Evolutionary conservation across 495 filamentous ascomycete species (phyloP), one percentile per base, ranked within the genome.

Genomic region (Poronia punctata): DNA sequence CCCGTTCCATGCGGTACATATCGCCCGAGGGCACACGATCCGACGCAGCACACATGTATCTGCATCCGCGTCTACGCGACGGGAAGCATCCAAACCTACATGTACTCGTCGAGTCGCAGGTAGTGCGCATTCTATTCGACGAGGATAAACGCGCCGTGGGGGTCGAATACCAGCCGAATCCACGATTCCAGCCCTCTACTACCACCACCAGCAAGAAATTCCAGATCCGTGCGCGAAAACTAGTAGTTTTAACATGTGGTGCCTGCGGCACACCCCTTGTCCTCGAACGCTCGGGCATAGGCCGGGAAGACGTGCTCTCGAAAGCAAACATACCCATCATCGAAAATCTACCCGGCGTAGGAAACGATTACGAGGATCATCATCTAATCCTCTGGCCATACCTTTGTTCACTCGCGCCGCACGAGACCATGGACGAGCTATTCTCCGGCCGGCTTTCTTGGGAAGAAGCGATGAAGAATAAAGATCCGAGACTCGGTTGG

Each of bases 271-370:
- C 79, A 0, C 76, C 81, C 4, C 53, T 61, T 1, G 53, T 84
- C 2, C 63, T 83, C 7, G 78, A 84, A 49, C 65, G 78, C 0
- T 84, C 81, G 0, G 79, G 81, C 8, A 54, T 84, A 31, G 79
- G 79, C 15, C 43, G 43, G 11, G 52, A 43, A 3, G 46, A 57
- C 1, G 29, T 67, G n/a, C 56, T 72, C 7, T 22, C 60, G 24
- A 39, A 44, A 24, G 62, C 62, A 6, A 52, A 55, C 12, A 45
- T 65, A 41, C 50, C 53, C 5, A 16, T 64, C 1, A 48, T 65
- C 4, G 54, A 59, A 5, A 49, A 67, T 28, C 50, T 72, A 1
- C 68, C 72, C 0, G 71, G 70, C 8, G 74, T 77, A 4, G 74
- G 74, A 4, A 29, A 57, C 7, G 52, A 67, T 25, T 75, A 72